Evolutionary conservation across 257 asterid genomes (phyloP).

Genomic region (Nicotiana benthamiana): DNA sequence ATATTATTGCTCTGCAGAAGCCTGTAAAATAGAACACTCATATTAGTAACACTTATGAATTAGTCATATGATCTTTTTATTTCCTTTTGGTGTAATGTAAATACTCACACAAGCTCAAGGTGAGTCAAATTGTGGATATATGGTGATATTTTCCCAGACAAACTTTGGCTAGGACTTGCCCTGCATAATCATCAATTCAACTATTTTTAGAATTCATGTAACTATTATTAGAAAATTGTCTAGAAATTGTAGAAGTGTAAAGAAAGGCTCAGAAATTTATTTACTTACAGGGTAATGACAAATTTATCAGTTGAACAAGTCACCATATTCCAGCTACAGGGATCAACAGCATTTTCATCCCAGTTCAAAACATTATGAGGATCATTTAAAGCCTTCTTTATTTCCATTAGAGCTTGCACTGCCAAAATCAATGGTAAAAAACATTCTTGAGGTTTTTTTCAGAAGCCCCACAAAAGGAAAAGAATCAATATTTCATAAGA

Average conservation of each 20-base stretch:
- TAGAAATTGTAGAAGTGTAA: not conserved
- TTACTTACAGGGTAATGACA: slow-evolving; percentile 60
- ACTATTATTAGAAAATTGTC: not conserved
- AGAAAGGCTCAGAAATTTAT: not conserved
- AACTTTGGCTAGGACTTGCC: slow-evolving; percentile 71
- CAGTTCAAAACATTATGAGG: slow-evolving; percentile 68
- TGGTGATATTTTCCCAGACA: slow-evolving; percentile 66
- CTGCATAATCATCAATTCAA: slow-evolving; percentile 34
- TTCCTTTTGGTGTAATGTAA: not conserved
- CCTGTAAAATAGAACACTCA: slow-evolving; percentile 30
- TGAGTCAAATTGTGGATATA: slow-evolving; percentile 75
- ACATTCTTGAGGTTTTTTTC: not conserved
- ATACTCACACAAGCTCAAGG: slow-evolving; percentile 70
- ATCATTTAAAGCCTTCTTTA: slow-evolving; percentile 51
- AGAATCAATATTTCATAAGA: not conserved
- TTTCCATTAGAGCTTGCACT: slow-evolving; percentile 88
- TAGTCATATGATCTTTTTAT: not conserved
- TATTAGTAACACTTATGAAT: not conserved
- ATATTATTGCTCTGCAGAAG: slow-evolving; percentile 69
- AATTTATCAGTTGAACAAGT: slow-evolving; percentile 48
- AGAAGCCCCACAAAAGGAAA: not conserved
- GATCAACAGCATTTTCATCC: slow-evolving; percentile 84
- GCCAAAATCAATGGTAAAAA: not conserved
- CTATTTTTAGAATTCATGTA: not conserved
- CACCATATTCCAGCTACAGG: slow-evolving; percentile 88